Base-by-base conservation (phyloP, 2,329 filamentous ascomycete species). In the Exophiala lecanii-corni region DNA sequence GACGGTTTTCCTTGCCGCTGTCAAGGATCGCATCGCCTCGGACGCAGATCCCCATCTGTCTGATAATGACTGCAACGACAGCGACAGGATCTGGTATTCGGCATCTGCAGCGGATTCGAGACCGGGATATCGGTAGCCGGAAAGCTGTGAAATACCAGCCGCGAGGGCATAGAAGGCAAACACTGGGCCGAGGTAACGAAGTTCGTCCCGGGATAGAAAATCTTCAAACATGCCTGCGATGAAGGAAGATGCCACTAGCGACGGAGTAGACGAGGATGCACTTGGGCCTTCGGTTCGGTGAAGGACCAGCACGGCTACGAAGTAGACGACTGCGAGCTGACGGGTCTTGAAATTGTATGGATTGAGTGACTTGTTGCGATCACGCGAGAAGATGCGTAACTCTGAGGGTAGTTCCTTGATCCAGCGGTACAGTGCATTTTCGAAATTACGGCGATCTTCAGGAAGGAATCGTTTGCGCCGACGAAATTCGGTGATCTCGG, bases 141-240 rank as follows among this genome's bases (percentile, higher is more conserved):
- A 35, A n/a, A 35, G 17, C 64, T 44, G 41, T 10, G 41, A 21
- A 7, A 44, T 26, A 6, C 34, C 41, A 9, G 41, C 23, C 4
- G 36, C 41, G 10, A 44, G 34, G n/a, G 21, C 23, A 23, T 44
- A 44, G 19, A 36, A 44, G 9, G 41, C 21, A 23, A 44, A 39
- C 18, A 41, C 17, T 5, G 45, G 41, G 17, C 31, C 34, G n/a
- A 39, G 35, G 34, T 17, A 44, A 7, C 41, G 41, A 13, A 43
- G 37, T 19, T 48, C 25, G 23, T 45, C 45, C 12, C 45, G 41
- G 19, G 42, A 35, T 13, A 70, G 59, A 36, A 70, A 68, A 36
- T 69, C 66, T 48, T 70, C 66, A 28, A 68, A 69, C 4, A 70
- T 68, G 2, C 65, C 62, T 4, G 65, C 64, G 18, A 69, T 50